Percentiles rank a stretch among this genome's conserved stretches.
These are phyloP conservation scores for Lunularia cruciata DNA, from an alignment of 225 moss, liverwort and hornwort genomes.

Conservation along the genomic window DNA sequence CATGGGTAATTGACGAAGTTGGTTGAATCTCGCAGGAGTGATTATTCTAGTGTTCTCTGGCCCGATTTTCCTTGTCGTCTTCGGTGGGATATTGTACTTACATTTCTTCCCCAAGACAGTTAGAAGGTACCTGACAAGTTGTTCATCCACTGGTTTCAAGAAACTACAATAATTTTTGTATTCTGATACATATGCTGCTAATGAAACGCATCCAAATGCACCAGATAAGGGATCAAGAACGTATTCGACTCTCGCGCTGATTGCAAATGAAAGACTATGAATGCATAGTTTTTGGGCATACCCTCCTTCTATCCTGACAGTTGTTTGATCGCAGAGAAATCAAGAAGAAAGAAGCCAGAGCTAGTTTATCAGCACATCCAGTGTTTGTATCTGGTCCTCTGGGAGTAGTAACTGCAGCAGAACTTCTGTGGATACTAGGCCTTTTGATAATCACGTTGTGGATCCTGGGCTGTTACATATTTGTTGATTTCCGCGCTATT, in stretches of 20 bases:
- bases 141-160: neutral
- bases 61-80: constrained; percentile 29
- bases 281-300: neutral
- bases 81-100: constrained; percentile 25
- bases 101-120: constrained; percentile 35
- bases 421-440: constrained; percentile 32
- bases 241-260: no score
- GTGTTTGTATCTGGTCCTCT: constrained; percentile 42
- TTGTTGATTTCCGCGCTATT: neutral
- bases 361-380: constrained; percentile 35
- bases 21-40: constrained; percentile 20
- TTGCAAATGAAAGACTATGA: no score
- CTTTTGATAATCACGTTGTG: constrained; percentile 16
- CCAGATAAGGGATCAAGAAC: no score
- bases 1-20: neutral
- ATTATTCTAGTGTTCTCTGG: constrained; percentile 21
- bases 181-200: no score
- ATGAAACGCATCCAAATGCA: no score
- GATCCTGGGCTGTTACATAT: constrained; percentile 4
- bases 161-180: no score
- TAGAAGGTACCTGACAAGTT: constrained; percentile 24
- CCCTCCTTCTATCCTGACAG: neutral
- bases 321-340: constrained; percentile 8
- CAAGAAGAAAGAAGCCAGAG: constrained; percentile 27
- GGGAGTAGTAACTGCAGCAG: constrained; percentile 38